A percentile compares a stretch with the other conserved stretches of the same genome.
These are phyloP conservation scores for Tetrastigma voinierianum DNA, from an alignment of 164 flowering plant species.

Conservation along the genomic window DNA sequence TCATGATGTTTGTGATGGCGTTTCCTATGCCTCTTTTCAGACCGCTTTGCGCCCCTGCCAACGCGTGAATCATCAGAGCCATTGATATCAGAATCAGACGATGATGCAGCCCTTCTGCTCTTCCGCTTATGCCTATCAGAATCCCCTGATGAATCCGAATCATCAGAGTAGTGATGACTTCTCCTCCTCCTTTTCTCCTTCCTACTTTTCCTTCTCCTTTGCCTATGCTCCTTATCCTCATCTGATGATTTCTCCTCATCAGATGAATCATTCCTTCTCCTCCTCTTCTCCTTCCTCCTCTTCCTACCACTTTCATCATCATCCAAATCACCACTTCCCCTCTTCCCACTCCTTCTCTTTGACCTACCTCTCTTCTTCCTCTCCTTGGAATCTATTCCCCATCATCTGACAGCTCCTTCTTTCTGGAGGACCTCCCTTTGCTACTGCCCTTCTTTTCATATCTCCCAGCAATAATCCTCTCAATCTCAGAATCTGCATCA, in stretches of 20 bases:
- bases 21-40: slow-evolving; percentile 57
- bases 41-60: slow-evolving; percentile 58
- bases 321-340: slow-evolving; percentile 31
- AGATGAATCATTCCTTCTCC: slow-evolving; percentile 47
- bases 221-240: slow-evolving; percentile 29
- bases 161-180: slow-evolving; percentile 53
- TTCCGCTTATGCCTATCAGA: slow-evolving; percentile 44
- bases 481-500: slow-evolving; percentile 81
- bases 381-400: slow-evolving; percentile 22
- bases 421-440: slow-evolving; percentile 27
- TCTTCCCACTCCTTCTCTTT: too few species aligned
- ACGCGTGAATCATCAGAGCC: slow-evolving; percentile 58
- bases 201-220: slow-evolving; percentile 33
- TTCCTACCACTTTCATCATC: slow-evolving; percentile 38
- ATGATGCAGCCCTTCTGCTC: slow-evolving; percentile 43
- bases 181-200: slow-evolving; percentile 69
- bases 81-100: slow-evolving; percentile 53
- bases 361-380: too few species aligned
- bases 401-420: slow-evolving; percentile 29
- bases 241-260: slow-evolving; percentile 50
- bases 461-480: slow-evolving; percentile 69
- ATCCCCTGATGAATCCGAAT: slow-evolving; percentile 53
- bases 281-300: slow-evolving; percentile 56
- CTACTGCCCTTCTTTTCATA: slow-evolving; percentile 48
- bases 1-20: slow-evolving; percentile 32